These are phyloP conservation scores for Tylopilus rubrobrunneus DNA, from an alignment of 768 basidiomycete species.

Conservation along the genomic window DNA sequence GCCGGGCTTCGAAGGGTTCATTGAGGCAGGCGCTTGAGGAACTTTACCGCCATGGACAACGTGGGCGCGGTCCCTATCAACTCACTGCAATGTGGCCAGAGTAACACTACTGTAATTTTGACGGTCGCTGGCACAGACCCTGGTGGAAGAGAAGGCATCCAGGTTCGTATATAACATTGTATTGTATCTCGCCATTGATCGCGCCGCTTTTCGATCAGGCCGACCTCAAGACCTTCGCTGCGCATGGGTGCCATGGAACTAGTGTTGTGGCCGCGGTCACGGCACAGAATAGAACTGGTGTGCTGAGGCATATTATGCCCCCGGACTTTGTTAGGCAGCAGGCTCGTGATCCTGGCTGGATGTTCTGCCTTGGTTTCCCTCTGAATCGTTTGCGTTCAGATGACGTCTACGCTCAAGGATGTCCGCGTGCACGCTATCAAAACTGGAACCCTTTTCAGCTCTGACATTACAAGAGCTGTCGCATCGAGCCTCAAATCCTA, in stretches of 20 bases:
- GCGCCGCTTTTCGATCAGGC: not conserved
- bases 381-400: not conserved
- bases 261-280: conserved; percentile 5
- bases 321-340: not conserved
- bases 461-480: not conserved
- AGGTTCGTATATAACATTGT: not conserved
- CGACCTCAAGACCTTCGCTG: conserved; percentile 4
- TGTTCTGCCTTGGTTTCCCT: not conserved
- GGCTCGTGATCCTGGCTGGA: not conserved
- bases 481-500: not conserved
- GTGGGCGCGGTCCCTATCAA: too few relatives aligned
- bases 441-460: not conserved
- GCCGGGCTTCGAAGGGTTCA: too few relatives aligned
- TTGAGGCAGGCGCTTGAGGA: too few relatives aligned
- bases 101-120: not conserved
- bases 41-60: too few relatives aligned
- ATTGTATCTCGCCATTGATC: too few relatives aligned
- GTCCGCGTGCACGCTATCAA: not conserved
- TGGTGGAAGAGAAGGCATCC: conserved; percentile 2
- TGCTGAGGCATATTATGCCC: not conserved
- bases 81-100: too few relatives aligned
- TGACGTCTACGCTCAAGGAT: not conserved
- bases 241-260: conserved; percentile 5
- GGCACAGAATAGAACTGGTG: not conserved
- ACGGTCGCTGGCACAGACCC: conserved; percentile 2